Base-by-base conservation (phyloP, 2,329 filamentous ascomycete genomes). In the Pseudocercospora eumusae region DNA sequence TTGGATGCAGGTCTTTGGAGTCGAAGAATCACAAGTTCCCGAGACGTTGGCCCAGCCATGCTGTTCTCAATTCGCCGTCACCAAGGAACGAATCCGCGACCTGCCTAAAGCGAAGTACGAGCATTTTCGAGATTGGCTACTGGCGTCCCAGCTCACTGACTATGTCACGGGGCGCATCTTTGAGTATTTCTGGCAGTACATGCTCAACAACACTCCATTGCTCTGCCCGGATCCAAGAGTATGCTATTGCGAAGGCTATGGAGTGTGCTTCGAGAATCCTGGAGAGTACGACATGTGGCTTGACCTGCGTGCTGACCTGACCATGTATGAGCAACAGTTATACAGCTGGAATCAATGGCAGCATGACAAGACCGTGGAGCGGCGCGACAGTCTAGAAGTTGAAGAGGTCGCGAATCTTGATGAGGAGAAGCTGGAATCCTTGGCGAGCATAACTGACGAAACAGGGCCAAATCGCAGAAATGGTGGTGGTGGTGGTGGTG, bases 241-340 rank as follows among this genome's bases (percentile, higher is more conserved):
- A 0, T 88, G 86, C 73, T 86, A 86, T 63, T 88, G 86, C 69
- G 85, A 88, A 59, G 85, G 83, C 4, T 88, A 83, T 50, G 86
- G 86, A 1, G 75, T 84, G 11, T 88, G 86, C 69, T 87, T 87
- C 64, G 83, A 81, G 13, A 78, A 78, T 3, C 77, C 81, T 36
- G 73, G 79, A 1, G 73, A 79, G 56, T 86, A 80, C 56, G 73
- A 80, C 23, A 72, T 76, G n/a, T 87, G 79, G 68, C 77, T 81
- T 27, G 76, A 80, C 20, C 63, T 82, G 11, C 75, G 77, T 49
- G 76, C 74, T 20, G 71, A 79, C 59, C 74, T 80, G 57, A 64
- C 75, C 1, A 74, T 78, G 44, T 71, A 76, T 10, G 73, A 80
- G 57, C 61, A 72, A 10, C 76, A 82, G 62, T 62, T 83, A 31